These are phyloP conservation scores for Tarenaya hassleriana DNA, from an alignment of 345 rosid genomes.

Conservation along the genomic window DNA sequence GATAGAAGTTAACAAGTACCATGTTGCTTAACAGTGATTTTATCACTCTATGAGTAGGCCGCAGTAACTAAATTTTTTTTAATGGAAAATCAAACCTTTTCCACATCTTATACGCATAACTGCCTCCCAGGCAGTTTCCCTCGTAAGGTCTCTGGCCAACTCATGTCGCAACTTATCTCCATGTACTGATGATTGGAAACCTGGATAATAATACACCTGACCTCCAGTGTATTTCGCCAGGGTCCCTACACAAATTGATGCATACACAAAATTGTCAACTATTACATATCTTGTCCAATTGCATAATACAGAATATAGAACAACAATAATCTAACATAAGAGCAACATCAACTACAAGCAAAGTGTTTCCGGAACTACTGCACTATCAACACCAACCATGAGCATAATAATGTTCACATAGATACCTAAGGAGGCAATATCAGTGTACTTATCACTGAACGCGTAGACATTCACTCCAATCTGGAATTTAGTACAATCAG, in stretches of 20 bases:
- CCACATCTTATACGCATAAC: slow-evolving; percentile 99
- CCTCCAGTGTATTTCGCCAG: slow-evolving; percentile 97
- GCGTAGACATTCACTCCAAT: slow-evolving; percentile 88
- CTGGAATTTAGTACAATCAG: slow-evolving; percentile 94
- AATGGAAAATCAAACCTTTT: slow-evolving; percentile 53
- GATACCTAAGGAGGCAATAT: slow-evolving; percentile 96
- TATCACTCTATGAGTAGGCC: slow-evolving; percentile 12
- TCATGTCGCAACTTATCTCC: slow-evolving; percentile 84
- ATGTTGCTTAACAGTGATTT: slow-evolving; percentile 10
- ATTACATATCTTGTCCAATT: neutral
- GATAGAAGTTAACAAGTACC: slow-evolving; percentile 20
- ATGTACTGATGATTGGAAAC: slow-evolving; percentile 69
- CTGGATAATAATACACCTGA: slow-evolving; percentile 86
- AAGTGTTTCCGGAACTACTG: no score
- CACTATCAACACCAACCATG: slow-evolving; percentile 13
- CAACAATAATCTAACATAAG: neutral
- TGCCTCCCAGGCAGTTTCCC: slow-evolving; percentile 99
- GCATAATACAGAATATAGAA: slow-evolving; percentile 3
- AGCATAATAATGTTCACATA: slow-evolving; percentile 26
- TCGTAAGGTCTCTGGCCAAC: slow-evolving; percentile 83
- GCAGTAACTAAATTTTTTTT: slow-evolving; percentile 7
- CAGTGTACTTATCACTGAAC: slow-evolving; percentile 85
- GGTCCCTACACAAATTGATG: slow-evolving; percentile 47
- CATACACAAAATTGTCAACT: slow-evolving; percentile 12
- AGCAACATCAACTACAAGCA: neutral